A percentile compares a stretch with the other conserved stretches of the same genome.
phyloP scores from a whole-genome alignment of 331 rosid genomes.

The Saraca asoca region DNA sequence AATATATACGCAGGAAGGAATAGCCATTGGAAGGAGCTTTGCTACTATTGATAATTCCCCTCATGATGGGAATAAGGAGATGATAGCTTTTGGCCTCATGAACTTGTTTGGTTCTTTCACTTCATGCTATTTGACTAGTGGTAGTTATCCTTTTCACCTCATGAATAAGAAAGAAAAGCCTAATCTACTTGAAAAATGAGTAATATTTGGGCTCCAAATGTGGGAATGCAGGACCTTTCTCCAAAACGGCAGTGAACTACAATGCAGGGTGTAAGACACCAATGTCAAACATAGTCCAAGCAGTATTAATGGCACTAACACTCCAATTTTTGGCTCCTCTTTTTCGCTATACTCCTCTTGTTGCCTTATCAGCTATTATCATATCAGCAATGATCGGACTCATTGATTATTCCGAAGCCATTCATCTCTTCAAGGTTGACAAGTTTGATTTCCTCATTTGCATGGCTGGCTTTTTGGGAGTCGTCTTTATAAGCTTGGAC shows the following conservation, averaged over 20 bases:
- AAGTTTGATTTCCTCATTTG: slow-evolving; percentile 76
- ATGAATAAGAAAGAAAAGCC: too few species aligned
- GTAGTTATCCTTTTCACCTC: slow-evolving; percentile 38
- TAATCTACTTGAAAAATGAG: too few species aligned
- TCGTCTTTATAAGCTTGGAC: slow-evolving; percentile 63
- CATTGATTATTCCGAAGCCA: slow-evolving; percentile 46
- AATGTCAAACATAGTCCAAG: slow-evolving; percentile 63
- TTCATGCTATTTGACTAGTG: slow-evolving; percentile 90
- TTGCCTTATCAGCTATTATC: slow-evolving; percentile 76
- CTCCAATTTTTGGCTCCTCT: slow-evolving; percentile 74
- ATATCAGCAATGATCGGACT: slow-evolving; percentile 80
- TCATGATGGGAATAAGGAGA: slow-evolving; percentile 91
- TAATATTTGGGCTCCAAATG: too few species aligned
- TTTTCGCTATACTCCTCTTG: slow-evolving; percentile 79
- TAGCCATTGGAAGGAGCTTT: slow-evolving; percentile 94
- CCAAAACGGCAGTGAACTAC: slow-evolving; percentile 88
- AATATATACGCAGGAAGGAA: slow-evolving; percentile 69
- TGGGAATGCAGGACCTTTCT: slow-evolving; percentile 93
- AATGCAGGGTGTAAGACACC: slow-evolving; percentile 75
- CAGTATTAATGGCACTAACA: slow-evolving; percentile 55
- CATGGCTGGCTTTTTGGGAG: slow-evolving; percentile 70
- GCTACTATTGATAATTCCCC: slow-evolving; percentile 61
- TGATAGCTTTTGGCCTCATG: slow-evolving; percentile 89
- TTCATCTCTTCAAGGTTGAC: slow-evolving; percentile 70
- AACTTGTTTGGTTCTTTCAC: slow-evolving; percentile 75